Base-by-base conservation (phyloP, 2,329 filamentous ascomycete genomes). In the Colletotrichum zoysiae region DNA sequence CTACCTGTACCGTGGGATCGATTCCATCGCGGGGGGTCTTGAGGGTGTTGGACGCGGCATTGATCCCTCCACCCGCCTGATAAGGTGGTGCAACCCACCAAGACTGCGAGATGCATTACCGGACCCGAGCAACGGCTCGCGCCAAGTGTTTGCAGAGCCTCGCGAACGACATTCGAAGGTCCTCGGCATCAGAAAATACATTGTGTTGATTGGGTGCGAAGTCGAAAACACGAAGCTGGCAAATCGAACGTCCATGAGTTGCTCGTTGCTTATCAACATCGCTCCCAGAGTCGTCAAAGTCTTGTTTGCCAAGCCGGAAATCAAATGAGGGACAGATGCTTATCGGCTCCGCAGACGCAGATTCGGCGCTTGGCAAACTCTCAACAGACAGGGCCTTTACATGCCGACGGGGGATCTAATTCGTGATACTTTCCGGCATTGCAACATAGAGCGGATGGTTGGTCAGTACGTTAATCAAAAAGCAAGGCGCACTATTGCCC, bases 1-100 rank as follows among this genome's bases (percentile, higher is more conserved):
- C 33, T 12, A 12, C 44, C 23, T 57, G 35, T 26, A 12, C n/a
- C 55, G 46, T 8, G 33, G 18, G 35, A 26, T 44, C 20, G 44
- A 14, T n/a, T 14, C 5, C 6, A 46, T 51, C 30, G 14, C 30
- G 59, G 59, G 38, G 46, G 33, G 26, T 40, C 26, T 5, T 33
- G n/a, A 9, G 14, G 35, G 35, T 18, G 55, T 48, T 35, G 40
- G 40, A 46, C 26, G 26, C 26, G 9, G 16, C 20, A 18, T 33
- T 12, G n/a, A 26, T 18, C 30, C 9, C 14, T n/a, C 38, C n/a
- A 20, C 40, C 11, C 46, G 58, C 11, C 33, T 30, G 61, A 53
- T 55, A 51, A 64, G 50, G 61, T 16, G 42, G 48, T 64, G 48
- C 61, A 64, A 64, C 61, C 35, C 61, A 33, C 48, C 50, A n/a